Percentiles rank a stretch among this genome's conserved stretches.
phyloP scores from a whole-genome alignment of 495 filamentous ascomycete genomes.

The Annulohypoxylon stygium region DNA sequence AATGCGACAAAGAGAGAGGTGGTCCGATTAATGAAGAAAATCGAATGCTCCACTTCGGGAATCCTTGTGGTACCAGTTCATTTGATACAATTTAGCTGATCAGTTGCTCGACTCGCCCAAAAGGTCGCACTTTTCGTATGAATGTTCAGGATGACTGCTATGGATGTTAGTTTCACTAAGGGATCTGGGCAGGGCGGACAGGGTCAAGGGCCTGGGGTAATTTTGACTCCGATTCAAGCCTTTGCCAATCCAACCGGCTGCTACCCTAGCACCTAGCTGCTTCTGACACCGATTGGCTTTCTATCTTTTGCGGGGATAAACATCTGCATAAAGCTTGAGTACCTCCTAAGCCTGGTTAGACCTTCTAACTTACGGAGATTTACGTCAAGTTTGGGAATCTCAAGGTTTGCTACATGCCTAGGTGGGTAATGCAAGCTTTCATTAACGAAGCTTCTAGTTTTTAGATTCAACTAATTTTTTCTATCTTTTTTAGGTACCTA shows the following conservation, averaged over 20 bases:
- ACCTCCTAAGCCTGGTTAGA: background rate
- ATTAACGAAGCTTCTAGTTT: background rate
- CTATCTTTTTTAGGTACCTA: background rate
- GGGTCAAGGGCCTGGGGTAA: conserved; percentile 15
- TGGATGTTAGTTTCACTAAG: conserved; percentile 17
- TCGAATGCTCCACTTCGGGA: conserved; percentile 27
- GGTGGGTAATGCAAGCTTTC: background rate
- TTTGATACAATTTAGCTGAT: background rate
- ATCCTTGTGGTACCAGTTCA: conserved; percentile 16
- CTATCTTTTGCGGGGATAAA: conserved; percentile 28
- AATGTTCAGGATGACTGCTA: background rate
- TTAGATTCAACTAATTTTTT: background rate
- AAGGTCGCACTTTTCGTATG: background rate
- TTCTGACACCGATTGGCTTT: conserved; percentile 36
- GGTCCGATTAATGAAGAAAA: conserved; percentile 42
- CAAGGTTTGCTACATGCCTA: conserved; percentile 20
- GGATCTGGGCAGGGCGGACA: conserved; percentile 22
- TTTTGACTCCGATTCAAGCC: conserved; percentile 41
- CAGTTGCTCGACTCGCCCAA: conserved; percentile 1
- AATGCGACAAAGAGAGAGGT: conserved; percentile 9
- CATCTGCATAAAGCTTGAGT: conserved; percentile 9
- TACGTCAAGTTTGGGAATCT: conserved; percentile 8
- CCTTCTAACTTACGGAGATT: conserved; percentile 5
- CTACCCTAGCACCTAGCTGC: conserved; percentile 34
- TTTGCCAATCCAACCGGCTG: conserved; percentile 37